Conservation (phyloP, 192 early-diverging fungal genomes). For the Spinellus fusiger region DNA sequence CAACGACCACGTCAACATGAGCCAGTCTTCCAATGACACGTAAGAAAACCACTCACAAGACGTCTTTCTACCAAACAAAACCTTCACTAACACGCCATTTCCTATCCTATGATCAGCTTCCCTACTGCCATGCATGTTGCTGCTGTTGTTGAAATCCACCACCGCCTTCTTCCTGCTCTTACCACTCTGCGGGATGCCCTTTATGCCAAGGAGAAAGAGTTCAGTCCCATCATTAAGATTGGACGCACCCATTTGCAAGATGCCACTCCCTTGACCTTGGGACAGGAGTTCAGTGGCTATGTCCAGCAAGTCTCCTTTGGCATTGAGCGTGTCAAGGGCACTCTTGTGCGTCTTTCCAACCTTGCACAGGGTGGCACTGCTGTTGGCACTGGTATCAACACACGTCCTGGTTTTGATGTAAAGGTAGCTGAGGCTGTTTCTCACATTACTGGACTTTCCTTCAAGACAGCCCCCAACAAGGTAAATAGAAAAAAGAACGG, state of each 20-base stretch:
- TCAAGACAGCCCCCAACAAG: constrained; percentile 97
- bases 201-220: constrained; percentile 70
- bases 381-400: constrained; percentile 97
- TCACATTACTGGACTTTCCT: constrained; percentile 80
- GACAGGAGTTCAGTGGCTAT: constrained; percentile 99
- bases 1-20: constrained; percentile 99
- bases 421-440: constrained; percentile 88
- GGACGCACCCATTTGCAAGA: constrained; percentile 98
- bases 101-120: constrained; percentile 47
- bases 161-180: constrained; percentile 82
- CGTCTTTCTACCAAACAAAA: background rate
- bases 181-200: constrained; percentile 75
- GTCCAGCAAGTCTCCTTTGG: constrained; percentile 85
- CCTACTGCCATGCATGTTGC: constrained; percentile 99
- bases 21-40: constrained; percentile 97
- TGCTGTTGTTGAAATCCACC: constrained; percentile 82
- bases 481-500: constrained; percentile 18
- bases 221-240: constrained; percentile 96
- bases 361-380: constrained; percentile 96
- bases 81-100: background rate
- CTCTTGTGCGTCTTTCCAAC: constrained; percentile 83
- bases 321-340: constrained; percentile 79
- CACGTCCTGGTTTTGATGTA: constrained; percentile 85
- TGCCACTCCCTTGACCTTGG: constrained; percentile 95
- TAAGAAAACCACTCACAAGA: constrained; percentile 10